Percentiles rank a stretch among this genome's conserved stretches.
phyloP scores from a whole-genome alignment of 208 protist genomes.

The Tetramitus jugosus region DNA sequence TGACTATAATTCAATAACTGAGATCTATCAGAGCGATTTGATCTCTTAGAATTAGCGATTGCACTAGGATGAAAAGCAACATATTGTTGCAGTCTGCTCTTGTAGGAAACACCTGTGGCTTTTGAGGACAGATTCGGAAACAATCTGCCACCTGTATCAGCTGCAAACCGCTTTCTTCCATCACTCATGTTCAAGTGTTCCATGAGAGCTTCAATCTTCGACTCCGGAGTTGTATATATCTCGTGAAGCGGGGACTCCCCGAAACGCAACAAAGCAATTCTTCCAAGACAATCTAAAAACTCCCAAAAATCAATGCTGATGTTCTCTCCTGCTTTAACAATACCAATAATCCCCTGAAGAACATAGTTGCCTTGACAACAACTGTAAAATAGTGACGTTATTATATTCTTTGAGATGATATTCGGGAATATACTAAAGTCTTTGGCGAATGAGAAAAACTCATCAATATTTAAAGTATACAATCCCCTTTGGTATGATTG shows the following conservation, averaged over 20 bases:
- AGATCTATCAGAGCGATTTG: neutral
- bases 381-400: neutral
- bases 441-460: neutral
- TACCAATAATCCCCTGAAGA: neutral
- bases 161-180: neutral
- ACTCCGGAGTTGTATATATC: neutral
- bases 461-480: neutral
- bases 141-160: neutral
- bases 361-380: neutral
- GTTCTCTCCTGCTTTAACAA: neutral
- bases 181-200: constrained; percentile 1
- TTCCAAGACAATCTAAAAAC: constrained; percentile 17
- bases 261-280: neutral
- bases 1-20: neutral
- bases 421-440: constrained; percentile 9
- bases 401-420: neutral
- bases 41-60: neutral
- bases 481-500: neutral
- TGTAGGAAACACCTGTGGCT: neutral
- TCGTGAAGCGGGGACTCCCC: neutral
- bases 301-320: neutral
- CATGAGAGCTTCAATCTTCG: constrained; percentile 1
- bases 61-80: neutral
- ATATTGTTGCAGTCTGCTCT: neutral
- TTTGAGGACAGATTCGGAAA: neutral